Base-by-base conservation (phyloP, 345 rosid species). In the Eucalyptus cladocalyx region DNA sequence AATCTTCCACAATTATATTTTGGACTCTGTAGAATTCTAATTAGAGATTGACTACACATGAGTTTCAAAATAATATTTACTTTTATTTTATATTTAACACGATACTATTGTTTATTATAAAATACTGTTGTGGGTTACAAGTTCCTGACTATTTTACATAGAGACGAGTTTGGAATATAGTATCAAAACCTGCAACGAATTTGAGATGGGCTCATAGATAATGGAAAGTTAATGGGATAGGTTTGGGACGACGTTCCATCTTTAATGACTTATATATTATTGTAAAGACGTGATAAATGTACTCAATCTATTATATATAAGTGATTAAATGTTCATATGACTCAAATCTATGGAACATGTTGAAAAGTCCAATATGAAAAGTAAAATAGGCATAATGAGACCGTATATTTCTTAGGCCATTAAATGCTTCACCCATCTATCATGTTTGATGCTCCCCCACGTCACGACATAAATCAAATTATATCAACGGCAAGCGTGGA, bases 361-460 rank as follows among this genome's bases (percentile, higher is more conserved):
- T n/a, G 40, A 65, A 65, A 65, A 8, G 21, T n/a, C 8, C 19
- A 65, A 65, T 65, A 14, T 16, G 76, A 65, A 65, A n/a, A 4
- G 19, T 65, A 1, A 1, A 2, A 65, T n/a, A n/a, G 3, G 6
- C 21, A 4, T 0, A n/a, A n/a, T 8, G 76, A 65, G 40, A n/a
- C 76, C 3, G 11, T n/a, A 65, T 15, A n/a, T 65, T n/a, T 65
- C 37, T 32, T 32, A 65, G 76, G 76, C 76, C 37, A n/a, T 65
- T 4, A 15, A 4, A n/a, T 65, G 11, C 76, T 65, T 65, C 76
- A n/a, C 37, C 34, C 37, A n/a, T 62, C n/a, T 5, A 30, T 15
- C 18, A 14, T 62, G 72, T 62, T 65, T 65, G 76, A 65, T 65
- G 34, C 37, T n/a, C 11, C 21, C 76, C 76, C 21, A 65, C 40